phyloP scores from a whole-genome alignment of 345 rosid species.

The Eucalyptus brandiana region DNA sequence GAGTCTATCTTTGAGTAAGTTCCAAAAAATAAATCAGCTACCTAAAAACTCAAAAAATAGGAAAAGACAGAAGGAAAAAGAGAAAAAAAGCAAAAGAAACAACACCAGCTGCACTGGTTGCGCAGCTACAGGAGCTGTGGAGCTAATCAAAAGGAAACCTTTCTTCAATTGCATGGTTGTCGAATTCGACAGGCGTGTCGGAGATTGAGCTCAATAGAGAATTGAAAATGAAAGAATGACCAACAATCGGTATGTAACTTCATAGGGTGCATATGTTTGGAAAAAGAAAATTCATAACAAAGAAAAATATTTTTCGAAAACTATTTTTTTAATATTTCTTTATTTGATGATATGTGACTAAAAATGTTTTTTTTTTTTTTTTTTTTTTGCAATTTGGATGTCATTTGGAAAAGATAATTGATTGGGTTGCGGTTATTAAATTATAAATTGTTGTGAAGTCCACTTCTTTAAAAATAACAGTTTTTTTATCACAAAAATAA shows the following conservation, averaged over 20 bases:
- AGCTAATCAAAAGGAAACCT: background rate
- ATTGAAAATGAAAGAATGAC: background rate
- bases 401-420: background rate
- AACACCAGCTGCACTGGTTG: background rate
- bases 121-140: background rate
- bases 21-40: background rate
- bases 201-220: background rate
- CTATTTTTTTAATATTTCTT: too few relatives aligned
- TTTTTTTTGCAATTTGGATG: too few relatives aligned
- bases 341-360: background rate
- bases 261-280: background rate
- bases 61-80: background rate
- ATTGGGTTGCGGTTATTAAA: too few relatives aligned
- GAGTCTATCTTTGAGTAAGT: background rate
- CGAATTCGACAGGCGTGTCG: background rate
- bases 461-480: too few relatives aligned
- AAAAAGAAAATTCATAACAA: background rate
- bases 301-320: too few relatives aligned
- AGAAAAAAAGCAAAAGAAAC: background rate
- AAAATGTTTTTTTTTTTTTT: too few relatives aligned
- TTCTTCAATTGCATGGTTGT: background rate
- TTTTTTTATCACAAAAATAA: too few relatives aligned
- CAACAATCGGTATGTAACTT: background rate
- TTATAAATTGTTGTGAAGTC: too few relatives aligned
- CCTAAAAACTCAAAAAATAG: background rate